A percentile compares a stretch with the other conserved stretches of the same genome.
Conservation (phyloP, 2,329 filamentous ascomycete genomes). For the Phoma sp. region DNA sequence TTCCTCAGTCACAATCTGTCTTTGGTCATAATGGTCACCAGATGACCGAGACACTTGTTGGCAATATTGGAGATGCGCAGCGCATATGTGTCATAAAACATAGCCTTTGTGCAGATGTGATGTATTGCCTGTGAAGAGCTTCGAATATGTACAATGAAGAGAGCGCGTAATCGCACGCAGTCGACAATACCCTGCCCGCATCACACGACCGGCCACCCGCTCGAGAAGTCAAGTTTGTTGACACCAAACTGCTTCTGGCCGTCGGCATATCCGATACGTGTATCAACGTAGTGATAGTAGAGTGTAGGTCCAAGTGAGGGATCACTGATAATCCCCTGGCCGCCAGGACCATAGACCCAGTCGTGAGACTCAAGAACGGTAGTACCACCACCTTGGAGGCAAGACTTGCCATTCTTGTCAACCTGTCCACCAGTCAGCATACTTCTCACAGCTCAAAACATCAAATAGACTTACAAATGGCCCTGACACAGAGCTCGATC, state of each 20-base stretch:
- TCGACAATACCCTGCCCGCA: neutral
- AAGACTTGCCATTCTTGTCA: slow-evolving; percentile 59
- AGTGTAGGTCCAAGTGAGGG: slow-evolving; percentile 47
- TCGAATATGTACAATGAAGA: neutral
- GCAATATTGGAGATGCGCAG: no score
- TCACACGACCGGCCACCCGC: slow-evolving; percentile 51
- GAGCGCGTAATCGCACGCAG: neutral
- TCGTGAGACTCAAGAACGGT: slow-evolving; percentile 64
- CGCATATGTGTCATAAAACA: no score
- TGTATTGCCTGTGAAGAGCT: neutral
- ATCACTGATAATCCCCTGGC: slow-evolving; percentile 63
- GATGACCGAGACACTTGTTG: no score
- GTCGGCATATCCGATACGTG: slow-evolving; percentile 56
- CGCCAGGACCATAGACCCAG: slow-evolving; percentile 67
- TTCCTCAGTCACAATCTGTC: no score
- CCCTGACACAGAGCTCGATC: slow-evolving; percentile 57
- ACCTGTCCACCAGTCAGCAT: slow-evolving; percentile 34
- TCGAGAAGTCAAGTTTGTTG: slow-evolving; percentile 54
- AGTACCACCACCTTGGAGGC: slow-evolving; percentile 62
- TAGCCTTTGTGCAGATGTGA: no score
- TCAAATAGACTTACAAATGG: slow-evolving; percentile 51
- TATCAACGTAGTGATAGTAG: slow-evolving; percentile 44
- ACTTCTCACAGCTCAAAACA: no score
- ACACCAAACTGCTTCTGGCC: slow-evolving; percentile 56
- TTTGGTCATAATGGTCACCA: no score